phyloP scores from a whole-genome alignment of 225 moss, liverwort and hornwort species.

The Asterella californica region DNA sequence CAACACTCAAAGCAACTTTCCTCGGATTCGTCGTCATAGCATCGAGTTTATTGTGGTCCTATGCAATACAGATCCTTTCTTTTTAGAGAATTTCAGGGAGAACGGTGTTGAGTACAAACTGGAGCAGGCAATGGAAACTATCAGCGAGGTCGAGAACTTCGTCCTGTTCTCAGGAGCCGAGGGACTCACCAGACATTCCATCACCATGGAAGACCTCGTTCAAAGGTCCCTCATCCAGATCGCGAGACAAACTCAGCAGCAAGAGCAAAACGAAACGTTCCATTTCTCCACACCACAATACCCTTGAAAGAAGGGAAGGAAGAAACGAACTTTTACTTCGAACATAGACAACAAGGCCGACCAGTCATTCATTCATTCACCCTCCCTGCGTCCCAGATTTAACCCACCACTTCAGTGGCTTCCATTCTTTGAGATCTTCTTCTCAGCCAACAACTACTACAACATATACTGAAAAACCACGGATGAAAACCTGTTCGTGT shows the following conservation, averaged over 20 bases:
- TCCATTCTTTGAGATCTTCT: neutral
- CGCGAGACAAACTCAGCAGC: neutral
- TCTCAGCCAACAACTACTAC: too few species aligned
- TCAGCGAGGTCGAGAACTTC: constrained; percentile 41
- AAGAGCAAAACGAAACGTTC: constrained; percentile 3
- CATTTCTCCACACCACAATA: neutral
- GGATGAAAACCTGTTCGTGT: too few species aligned
- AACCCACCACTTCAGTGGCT: neutral
- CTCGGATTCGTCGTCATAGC: constrained; percentile 43
- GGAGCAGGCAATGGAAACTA: constrained; percentile 31
- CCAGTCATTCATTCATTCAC: neutral
- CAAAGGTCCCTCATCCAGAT: constrained; percentile 21
- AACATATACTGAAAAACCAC: too few species aligned
- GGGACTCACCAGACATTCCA: constrained; percentile 36
- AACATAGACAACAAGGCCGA: neutral
- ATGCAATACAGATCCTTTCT: constrained; percentile 18
- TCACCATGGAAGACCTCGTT: constrained; percentile 44
- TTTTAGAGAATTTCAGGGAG: constrained; percentile 22
- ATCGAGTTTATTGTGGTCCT: constrained; percentile 36
- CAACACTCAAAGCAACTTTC: constrained; percentile 25
- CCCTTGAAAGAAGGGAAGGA: neutral
- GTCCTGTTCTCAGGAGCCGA: constrained; percentile 38
- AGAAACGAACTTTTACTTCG: neutral
- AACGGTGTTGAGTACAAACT: constrained; percentile 23
- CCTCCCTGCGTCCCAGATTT: neutral